phyloP scores from a whole-genome alignment of 805 yeast genomes.

The Saccharomycopsis sp. region DNA sequence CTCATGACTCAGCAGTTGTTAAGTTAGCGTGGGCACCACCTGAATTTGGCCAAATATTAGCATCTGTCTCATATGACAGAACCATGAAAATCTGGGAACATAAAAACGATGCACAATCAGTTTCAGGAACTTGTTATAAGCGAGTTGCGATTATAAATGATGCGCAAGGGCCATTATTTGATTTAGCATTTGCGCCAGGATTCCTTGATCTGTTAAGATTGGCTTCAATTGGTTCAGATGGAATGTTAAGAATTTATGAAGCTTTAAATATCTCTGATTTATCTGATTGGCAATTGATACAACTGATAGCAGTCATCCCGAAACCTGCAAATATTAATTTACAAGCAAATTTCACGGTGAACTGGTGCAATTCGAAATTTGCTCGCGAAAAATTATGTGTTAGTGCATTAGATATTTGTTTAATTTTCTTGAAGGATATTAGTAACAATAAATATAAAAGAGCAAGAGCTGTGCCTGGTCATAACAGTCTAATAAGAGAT shows the following conservation, averaged over 20 bases:
- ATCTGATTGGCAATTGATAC: slow-evolving; percentile 68
- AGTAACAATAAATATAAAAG: slow-evolving; percentile 10
- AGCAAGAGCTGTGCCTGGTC: slow-evolving; percentile 48
- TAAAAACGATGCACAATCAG: slow-evolving; percentile 64
- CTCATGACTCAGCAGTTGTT: slow-evolving; percentile 85
- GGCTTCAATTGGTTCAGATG: slow-evolving; percentile 87
- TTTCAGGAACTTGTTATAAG: slow-evolving; percentile 81
- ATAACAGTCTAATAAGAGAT: slow-evolving; percentile 77
- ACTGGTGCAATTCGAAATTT: slow-evolving; percentile 88
- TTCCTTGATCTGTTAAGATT: slow-evolving; percentile 69
- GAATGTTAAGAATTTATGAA: slow-evolving; percentile 77
- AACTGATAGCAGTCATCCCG: slow-evolving; percentile 3
- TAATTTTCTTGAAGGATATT: slow-evolving; percentile 44
- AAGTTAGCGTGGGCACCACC: slow-evolving; percentile 91
- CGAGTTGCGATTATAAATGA: slow-evolving; percentile 73
- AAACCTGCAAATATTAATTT: slow-evolving; percentile 53
- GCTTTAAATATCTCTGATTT: slow-evolving; percentile 86
- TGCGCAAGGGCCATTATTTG: slow-evolving; percentile 81
- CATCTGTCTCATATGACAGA: slow-evolving; percentile 85
- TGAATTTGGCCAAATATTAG: slow-evolving; percentile 80
- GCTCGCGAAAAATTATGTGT: slow-evolving; percentile 75
- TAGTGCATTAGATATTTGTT: slow-evolving; percentile 81
- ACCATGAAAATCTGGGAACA: slow-evolving; percentile 91
- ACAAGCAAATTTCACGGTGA: slow-evolving; percentile 77
- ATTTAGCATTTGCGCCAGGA: slow-evolving; percentile 82